Evolutionary conservation across 2,329 filamentous ascomycete genomes (phyloP).

Genomic region (Trichoderma koningiopsis): DNA sequence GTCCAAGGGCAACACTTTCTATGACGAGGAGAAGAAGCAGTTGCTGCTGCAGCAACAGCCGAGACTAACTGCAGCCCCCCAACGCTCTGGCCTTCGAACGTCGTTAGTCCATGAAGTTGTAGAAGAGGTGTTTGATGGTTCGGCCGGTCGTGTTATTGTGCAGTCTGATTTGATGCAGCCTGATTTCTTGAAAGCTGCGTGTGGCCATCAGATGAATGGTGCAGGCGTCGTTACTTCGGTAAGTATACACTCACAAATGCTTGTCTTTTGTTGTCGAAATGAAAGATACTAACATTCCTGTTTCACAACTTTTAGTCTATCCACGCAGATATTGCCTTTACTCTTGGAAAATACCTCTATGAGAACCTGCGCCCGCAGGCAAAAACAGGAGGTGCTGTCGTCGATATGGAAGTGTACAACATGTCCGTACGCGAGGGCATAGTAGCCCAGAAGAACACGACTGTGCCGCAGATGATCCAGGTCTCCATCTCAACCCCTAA

Average conservation of each 20-base stretch:
- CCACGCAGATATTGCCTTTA: background rate
- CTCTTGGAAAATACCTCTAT: background rate
- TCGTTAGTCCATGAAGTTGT: background rate
- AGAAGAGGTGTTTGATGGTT: background rate
- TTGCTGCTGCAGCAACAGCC: background rate
- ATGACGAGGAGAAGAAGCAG: background rate
- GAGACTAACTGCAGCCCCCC: background rate
- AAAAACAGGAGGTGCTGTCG: background rate
- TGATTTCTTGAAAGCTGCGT: background rate
- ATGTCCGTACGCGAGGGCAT: background rate
- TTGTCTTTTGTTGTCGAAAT: background rate
- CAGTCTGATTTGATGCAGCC: background rate
- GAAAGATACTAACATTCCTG: background rate
- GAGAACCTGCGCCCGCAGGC: background rate
- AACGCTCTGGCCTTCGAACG: background rate
- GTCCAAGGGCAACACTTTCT: slow-evolving; percentile 53
- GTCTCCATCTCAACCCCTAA: background rate
- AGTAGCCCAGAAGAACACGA: background rate
- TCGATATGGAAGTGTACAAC: background rate
- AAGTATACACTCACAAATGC: background rate
- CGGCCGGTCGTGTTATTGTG: background rate
- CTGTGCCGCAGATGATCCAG: background rate
- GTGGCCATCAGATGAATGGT: background rate
- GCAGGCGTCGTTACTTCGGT: background rate
- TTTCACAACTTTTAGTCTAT: background rate